Evolutionary conservation across 176 grass and related monocot species (phyloP), one percentile per base, ranked within the genome.

Genomic region (Oryza brachyantha): DNA sequence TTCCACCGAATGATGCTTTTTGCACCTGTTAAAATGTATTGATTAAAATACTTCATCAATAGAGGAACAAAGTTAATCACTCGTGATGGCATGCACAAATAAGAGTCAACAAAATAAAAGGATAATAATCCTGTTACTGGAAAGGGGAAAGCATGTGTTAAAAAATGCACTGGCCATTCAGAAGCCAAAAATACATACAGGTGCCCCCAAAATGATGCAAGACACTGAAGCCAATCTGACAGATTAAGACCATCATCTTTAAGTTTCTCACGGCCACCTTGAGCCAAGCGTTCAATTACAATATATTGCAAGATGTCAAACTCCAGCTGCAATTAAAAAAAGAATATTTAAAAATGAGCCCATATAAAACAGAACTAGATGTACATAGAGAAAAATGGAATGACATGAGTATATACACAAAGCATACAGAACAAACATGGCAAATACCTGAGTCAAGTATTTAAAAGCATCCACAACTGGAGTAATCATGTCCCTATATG

Each of bases 381-480:
- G 52, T 57, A 57, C 19, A 24, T 57, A 57, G 52, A 57, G 2
- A 22, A 57, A 50, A 57, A 52, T 21, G 17, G n/a, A 57, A 24
- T 57, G 21, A 57, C 55, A 77, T 7, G 24, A 24, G 5, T 45
- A 42, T 31, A 80, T 81, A 34, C 50, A 85, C 22, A 76, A 80
- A 81, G 75, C 66, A 79, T 45, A 70, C 29, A 75, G 70, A 26
- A 76, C 64, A 83, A 35, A 29, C 5, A 66, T 7, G 8, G 27
- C 43, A 38, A 54, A 77, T 88, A 99, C 96, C 96, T 99, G 96
- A 74, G 92, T 99, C 81, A 99, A 83, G 88, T 99, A 99, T 90
- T 99, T 99, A 79, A 99, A 99, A 85, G 96, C 96, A 93, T 99
- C 96, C 26, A 99, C 96, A 60, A 99, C 92, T 61, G 96, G 96